These are phyloP conservation scores for Xylaria grammica DNA, from an alignment of 495 filamentous ascomycete species.

Conservation along the genomic window DNA sequence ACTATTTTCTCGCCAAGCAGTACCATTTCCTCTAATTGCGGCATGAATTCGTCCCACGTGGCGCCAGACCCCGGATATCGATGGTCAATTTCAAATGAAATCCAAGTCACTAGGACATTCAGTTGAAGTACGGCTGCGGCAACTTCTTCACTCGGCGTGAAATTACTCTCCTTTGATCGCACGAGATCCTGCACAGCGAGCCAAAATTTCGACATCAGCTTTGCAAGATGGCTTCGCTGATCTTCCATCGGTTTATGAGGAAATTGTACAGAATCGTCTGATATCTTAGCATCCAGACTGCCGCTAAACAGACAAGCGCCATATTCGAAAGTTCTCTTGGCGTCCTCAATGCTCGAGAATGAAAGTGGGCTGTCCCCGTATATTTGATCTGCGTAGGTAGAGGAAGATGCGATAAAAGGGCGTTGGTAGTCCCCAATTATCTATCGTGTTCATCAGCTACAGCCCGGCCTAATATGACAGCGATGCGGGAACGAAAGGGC, in stretches of 20 bases:
- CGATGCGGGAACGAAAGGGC: not conserved
- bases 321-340: conserved; percentile 15
- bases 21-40: conserved; percentile 21
- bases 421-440: conserved; percentile 13
- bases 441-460: not conserved
- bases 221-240: conserved; percentile 2
- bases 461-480: not conserved
- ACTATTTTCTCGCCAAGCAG: conserved; percentile 21
- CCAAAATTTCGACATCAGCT: conserved; percentile 19
- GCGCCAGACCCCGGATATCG: conserved; percentile 3
- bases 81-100: conserved; percentile 25
- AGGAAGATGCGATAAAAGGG: not conserved
- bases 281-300: conserved; percentile 19
- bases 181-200: conserved; percentile 5
- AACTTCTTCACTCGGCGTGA: conserved; percentile 22
- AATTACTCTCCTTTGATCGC: conserved; percentile 12
- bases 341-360: conserved; percentile 21
- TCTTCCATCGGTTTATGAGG: conserved; percentile 8
- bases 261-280: conserved; percentile 10
- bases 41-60: conserved; percentile 22
- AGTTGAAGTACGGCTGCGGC: conserved; percentile 25
- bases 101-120: conserved; percentile 18
- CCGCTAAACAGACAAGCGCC: conserved; percentile 21
- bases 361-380: conserved; percentile 15
- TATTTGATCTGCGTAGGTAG: not conserved